phyloP scores from a whole-genome alignment of 2,329 filamentous ascomycete species.

The Claviceps africana region DNA sequence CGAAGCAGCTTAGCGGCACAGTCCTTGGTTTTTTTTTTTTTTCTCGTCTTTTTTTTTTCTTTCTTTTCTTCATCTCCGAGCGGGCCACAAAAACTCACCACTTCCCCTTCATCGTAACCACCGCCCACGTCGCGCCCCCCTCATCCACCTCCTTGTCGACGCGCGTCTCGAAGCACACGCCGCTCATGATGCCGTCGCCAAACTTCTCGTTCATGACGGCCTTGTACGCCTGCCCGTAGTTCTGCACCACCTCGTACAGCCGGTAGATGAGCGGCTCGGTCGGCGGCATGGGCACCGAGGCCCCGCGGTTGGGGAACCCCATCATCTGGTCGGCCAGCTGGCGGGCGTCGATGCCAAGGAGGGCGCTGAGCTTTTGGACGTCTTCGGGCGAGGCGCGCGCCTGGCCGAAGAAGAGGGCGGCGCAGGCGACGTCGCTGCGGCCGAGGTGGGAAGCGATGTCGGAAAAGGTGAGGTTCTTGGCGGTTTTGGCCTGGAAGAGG shows the following conservation, averaged over 20 bases:
- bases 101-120: constrained; percentile 72
- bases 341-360: constrained; percentile 47
- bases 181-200: constrained; percentile 91
- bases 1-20: too few relatives aligned
- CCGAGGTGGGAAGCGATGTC: constrained; percentile 58
- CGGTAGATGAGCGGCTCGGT: constrained; percentile 54
- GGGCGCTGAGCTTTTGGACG: constrained; percentile 45
- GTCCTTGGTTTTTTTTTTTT: too few relatives aligned
- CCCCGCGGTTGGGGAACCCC: constrained; percentile 69
- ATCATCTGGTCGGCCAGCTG: constrained; percentile 47
- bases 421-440: constrained; percentile 70
- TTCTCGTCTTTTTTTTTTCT: not conserved
- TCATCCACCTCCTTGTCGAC: constrained; percentile 89
- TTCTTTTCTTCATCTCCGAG: too few relatives aligned
- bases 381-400: constrained; percentile 60
- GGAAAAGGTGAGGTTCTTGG: constrained; percentile 64
- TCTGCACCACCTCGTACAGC: constrained; percentile 88
- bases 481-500: constrained; percentile 60
- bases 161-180: constrained; percentile 78
- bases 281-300: constrained; percentile 32
- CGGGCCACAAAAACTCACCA: constrained; percentile 50
- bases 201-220: constrained; percentile 92
- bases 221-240: constrained; percentile 94
- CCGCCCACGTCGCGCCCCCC: constrained; percentile 66
- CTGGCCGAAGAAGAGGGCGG: constrained; percentile 85